Conservation (phyloP, 768 basidiomycete genomes). For the Trametes punicea region DNA sequence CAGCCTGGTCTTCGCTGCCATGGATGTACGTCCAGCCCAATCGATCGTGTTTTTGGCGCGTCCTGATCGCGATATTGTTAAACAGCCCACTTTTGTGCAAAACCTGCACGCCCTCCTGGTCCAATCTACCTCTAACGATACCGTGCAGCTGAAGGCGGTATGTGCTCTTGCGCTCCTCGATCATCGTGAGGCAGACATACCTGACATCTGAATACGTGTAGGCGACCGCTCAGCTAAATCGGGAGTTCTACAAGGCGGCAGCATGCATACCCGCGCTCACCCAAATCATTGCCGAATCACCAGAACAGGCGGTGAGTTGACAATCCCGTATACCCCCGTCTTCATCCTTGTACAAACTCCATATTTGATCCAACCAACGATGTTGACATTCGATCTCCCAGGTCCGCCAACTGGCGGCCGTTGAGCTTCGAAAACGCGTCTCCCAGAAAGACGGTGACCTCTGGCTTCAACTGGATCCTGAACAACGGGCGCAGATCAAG, state of each 20-base stretch:
- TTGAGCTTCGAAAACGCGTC: constrained; percentile 94
- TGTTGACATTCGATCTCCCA: constrained; percentile 31
- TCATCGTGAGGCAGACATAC: constrained; percentile 10
- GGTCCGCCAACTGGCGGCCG: constrained; percentile 96
- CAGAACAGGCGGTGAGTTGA: constrained; percentile 81
- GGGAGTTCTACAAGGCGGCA: constrained; percentile 89
- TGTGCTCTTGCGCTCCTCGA: constrained; percentile 32
- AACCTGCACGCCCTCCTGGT: constrained; percentile 80
- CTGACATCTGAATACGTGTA: constrained; percentile 29
- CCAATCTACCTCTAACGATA: constrained; percentile 87
- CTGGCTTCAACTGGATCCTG: constrained; percentile 71
- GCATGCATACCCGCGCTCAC: constrained; percentile 89
- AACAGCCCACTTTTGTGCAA: constrained; percentile 73
- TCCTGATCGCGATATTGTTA: constrained; percentile 5
- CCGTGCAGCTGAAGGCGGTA: constrained; percentile 84
- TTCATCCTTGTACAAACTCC: too few relatives aligned
- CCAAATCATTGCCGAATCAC: constrained; percentile 79
- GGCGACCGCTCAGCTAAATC: constrained; percentile 91
- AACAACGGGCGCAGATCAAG: constrained; percentile 82
- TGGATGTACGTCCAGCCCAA: constrained; percentile 9
- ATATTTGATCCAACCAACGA: background rate
- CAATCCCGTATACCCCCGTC: too few relatives aligned
- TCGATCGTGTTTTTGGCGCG: background rate
- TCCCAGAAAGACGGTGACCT: constrained; percentile 72
- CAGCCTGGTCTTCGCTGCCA: constrained; percentile 1